phyloP scores from a whole-genome alignment of 2,329 filamentous ascomycete genomes.

The Pseudocercospora pini-densiflorae region DNA sequence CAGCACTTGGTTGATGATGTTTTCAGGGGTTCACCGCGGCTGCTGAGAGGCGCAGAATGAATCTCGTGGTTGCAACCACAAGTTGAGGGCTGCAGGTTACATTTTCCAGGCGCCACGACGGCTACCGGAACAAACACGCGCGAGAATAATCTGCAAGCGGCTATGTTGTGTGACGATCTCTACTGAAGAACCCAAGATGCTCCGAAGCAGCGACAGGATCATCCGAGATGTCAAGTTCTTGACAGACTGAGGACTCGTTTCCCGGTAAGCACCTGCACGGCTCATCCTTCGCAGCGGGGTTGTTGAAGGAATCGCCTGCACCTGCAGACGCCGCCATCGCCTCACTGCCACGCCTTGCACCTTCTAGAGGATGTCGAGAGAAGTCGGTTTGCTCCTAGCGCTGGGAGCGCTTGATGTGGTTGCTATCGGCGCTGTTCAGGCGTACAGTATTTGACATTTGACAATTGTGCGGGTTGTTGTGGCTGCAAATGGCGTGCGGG shows the following conservation, averaged over 20 bases:
- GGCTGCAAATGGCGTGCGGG: not conserved
- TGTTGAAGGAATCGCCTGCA: not conserved
- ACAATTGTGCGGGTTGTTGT: not conserved
- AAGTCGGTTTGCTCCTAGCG: not conserved
- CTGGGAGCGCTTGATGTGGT: not conserved
- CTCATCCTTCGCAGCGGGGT: slow-evolving; percentile 9
- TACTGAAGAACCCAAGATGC: not conserved
- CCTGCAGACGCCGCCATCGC: not conserved
- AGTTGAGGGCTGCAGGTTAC: slow-evolving; percentile 5
- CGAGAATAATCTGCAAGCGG: slow-evolving; percentile 10
- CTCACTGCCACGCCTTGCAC: not conserved
- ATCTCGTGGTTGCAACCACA: not conserved
- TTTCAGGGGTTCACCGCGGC: not conserved
- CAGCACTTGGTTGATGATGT: not conserved
- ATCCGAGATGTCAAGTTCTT: not conserved
- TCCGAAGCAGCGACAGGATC: not conserved
- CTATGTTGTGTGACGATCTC: slow-evolving; percentile 17
- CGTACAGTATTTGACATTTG: not conserved
- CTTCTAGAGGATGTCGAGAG: not conserved
- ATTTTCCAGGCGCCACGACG: slow-evolving; percentile 20
- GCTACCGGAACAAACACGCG: slow-evolving; percentile 17
- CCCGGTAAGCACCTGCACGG: not conserved
- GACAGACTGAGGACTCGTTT: not conserved
- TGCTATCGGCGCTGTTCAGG: not conserved
- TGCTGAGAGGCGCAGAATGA: not conserved